Evolutionary conservation across 176 grass and related monocot species (phyloP).

Genomic region (Oryza officinalis): DNA sequence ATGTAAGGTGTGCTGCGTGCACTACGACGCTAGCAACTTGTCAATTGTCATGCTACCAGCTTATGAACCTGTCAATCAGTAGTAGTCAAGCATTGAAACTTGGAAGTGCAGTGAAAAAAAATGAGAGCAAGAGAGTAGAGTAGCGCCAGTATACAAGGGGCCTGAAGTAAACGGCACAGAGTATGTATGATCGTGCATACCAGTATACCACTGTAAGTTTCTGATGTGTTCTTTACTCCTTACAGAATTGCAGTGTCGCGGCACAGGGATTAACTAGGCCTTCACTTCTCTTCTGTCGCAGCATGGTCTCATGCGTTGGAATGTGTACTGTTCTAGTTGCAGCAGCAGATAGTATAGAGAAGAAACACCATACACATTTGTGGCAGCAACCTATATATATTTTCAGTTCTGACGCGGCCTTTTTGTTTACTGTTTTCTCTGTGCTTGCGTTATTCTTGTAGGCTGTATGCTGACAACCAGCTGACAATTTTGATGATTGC

Average conservation of each 20-base stretch:
- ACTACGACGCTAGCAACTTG: neutral
- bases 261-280: neutral
- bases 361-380: neutral
- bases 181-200: neutral
- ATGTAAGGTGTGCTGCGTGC: too few species aligned
- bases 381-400: neutral
- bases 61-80: neutral
- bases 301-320: conserved; percentile 37
- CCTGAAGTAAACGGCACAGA: neutral
- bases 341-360: neutral
- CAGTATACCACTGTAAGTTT: conserved; percentile 2
- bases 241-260: neutral
- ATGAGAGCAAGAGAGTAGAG: neutral
- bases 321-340: conserved; percentile 29
- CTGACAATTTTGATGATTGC: conserved; percentile 35
- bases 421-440: conserved; percentile 40
- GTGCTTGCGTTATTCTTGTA: conserved; percentile 17
- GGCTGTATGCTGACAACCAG: conserved; percentile 29
- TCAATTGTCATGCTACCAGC: neutral
- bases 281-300: conserved; percentile 27
- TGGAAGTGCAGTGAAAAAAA: neutral
- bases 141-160: neutral
- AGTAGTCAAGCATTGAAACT: neutral
- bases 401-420: neutral
- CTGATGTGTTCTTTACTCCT: neutral